Evolutionary conservation across 1,284 basidiomycete genomes (phyloP).

Genomic region (Cryptococcus hybrid): DNA sequence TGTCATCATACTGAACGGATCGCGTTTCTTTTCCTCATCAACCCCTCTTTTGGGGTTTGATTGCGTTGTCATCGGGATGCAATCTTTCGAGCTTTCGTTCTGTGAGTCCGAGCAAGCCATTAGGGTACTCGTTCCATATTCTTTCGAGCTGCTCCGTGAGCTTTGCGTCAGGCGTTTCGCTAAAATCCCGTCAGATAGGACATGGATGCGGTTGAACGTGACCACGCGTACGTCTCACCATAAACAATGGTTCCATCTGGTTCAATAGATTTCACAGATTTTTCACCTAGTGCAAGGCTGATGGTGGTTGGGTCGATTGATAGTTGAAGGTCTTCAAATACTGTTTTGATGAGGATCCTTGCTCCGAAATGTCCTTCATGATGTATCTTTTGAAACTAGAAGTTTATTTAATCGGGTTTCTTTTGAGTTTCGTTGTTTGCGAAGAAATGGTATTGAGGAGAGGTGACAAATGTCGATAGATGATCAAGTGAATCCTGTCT

Average conservation of each 20-base stretch:
- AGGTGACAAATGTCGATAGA: too few relatives aligned
- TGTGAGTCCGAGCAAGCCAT: conserved; percentile 36
- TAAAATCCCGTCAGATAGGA: conserved; percentile 3
- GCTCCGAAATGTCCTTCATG: too few relatives aligned
- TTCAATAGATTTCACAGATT: conserved; percentile 26
- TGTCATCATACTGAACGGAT: conserved; percentile 25
- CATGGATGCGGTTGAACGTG: background rate
- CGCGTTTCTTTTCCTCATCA: conserved; percentile 11
- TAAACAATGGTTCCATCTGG: conserved; percentile 27
- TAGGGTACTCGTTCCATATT: conserved; percentile 45
- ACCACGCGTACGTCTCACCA: conserved; percentile 22
- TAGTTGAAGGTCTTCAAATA: conserved; percentile 19
- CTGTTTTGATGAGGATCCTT: background rate
- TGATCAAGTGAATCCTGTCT: too few relatives aligned
- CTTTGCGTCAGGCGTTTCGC: conserved; percentile 18
- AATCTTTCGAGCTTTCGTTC: conserved; percentile 22
- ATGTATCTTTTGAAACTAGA: too few relatives aligned
- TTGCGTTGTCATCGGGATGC: conserved; percentile 17
- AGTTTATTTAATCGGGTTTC: too few relatives aligned
- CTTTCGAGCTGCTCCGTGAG: conserved; percentile 32
- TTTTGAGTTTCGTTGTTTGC: background rate
- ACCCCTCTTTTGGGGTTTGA: conserved; percentile 9
- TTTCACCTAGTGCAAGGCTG: conserved; percentile 23
- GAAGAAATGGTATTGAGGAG: too few relatives aligned
- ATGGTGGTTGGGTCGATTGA: conserved; percentile 33